Conservation (phyloP, 2,329 filamentous ascomycete species). For the Calonectria henricotiae region DNA sequence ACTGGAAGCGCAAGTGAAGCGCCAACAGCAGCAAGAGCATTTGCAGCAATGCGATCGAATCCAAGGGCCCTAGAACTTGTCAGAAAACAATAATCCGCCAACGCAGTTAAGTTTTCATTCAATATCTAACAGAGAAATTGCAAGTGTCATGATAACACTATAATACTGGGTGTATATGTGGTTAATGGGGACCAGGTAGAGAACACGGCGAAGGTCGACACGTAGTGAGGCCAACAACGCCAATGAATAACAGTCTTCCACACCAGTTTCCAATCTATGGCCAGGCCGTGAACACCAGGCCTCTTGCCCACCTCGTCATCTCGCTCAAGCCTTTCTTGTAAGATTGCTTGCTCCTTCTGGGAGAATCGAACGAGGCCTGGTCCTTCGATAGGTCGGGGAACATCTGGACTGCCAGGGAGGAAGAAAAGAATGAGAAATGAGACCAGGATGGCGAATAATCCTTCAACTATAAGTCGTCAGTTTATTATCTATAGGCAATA, state of each 20-base stretch:
- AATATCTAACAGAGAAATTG: background rate
- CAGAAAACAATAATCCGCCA: background rate
- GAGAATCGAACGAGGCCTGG: conserved; percentile 60
- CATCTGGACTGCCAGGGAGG: conserved; percentile 62
- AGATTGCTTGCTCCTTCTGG: conserved; percentile 53
- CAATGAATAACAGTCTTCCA: conserved; percentile 64
- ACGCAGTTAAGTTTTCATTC: background rate
- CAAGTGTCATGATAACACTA: background rate
- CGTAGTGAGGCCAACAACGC: conserved; percentile 66
- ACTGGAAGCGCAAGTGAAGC: conserved; percentile 64
- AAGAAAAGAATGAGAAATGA: conserved; percentile 60
- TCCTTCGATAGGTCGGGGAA: conserved; percentile 59
- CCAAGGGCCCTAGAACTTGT: conserved; percentile 55
- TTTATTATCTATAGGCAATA: no score
- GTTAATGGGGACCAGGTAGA: conserved; percentile 69
- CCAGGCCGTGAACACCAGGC: conserved; percentile 54
- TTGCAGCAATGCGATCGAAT: conserved; percentile 64
- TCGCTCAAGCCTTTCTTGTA: conserved; percentile 57
- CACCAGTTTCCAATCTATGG: conserved; percentile 60
- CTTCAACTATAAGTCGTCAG: conserved; percentile 60
- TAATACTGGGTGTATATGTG: conserved; percentile 61
- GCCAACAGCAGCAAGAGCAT: conserved; percentile 64
- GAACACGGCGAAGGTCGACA: conserved; percentile 68
- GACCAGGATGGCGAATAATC: conserved; percentile 62
- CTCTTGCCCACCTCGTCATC: conserved; percentile 54